Base-by-base conservation (phyloP, 257 asterid species). In the Oldenlandia corymbosa region DNA sequence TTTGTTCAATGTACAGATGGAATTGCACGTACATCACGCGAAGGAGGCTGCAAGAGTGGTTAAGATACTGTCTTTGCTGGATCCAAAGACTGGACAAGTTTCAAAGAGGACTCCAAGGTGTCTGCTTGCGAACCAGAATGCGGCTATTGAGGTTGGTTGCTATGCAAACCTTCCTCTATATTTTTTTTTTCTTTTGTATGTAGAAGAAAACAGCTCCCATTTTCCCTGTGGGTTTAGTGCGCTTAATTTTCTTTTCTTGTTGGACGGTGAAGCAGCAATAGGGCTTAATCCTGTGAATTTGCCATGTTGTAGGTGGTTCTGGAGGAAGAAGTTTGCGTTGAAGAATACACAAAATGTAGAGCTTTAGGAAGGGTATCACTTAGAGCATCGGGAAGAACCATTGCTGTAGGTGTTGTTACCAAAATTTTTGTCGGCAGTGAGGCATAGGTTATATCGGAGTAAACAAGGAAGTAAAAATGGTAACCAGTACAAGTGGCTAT, bases 321-420 rank as follows among this genome's bases (percentile, higher is more conserved):
- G 70, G 76, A 85, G 55, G 95, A 71, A 51, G 67, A 79, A 14
- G 85, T 92, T 28, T 87, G 99, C n/a, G 92, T 87, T 27, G 88
- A 89, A 66, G 96, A 82, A 78, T 88, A 85, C 60, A 68, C 75
- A 21, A 81, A 56, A 14, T 81, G 83, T 75, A 84, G 79, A 84
- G 84, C 84, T 68, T 74, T 92, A 48, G 99, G 99, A 67, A 81
- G 95, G 79, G 96, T 79, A 28, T 92, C 88, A 49, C 90, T 92
- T 10, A 77, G 97, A 84, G 75, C 95, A 59, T 78, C 78, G 20
- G 99, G 99, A 70, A 85, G 94, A 75, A 85, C 94, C 5, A 58
- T 92, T 67, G 99, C 96, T 31, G 84, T 92, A 34, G 97, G 98
- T 67, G 75, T 91, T 54, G 94, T 91, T 41, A 86, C 95, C 31